Evolutionary conservation across 805 yeast species (phyloP).

Genomic region (Zygosaccharomyces pseudorouxii): DNA sequence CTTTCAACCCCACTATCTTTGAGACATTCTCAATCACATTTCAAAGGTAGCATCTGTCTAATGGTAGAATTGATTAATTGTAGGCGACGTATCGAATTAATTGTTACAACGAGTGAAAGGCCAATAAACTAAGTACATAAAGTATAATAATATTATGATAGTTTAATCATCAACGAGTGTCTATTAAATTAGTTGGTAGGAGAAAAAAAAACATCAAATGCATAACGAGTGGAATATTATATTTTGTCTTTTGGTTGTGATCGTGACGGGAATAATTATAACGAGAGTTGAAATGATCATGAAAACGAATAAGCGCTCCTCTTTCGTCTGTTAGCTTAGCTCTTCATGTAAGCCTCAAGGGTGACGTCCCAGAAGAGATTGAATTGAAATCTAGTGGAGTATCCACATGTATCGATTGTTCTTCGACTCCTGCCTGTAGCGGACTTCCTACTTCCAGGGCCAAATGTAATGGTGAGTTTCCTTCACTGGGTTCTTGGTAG

Average conservation of each 20-base stretch:
- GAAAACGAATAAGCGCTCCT: neutral
- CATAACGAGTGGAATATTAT: constrained; percentile 2
- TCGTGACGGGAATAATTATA: neutral
- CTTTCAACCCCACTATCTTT: constrained; percentile 26
- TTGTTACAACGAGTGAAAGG: constrained; percentile 2
- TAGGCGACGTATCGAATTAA: constrained; percentile 12
- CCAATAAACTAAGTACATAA: neutral
- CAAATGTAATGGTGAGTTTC: constrained; percentile 17
- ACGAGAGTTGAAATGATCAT: neutral
- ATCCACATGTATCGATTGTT: constrained; percentile 2
- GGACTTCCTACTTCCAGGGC: neutral
- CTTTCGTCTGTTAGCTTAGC: neutral
- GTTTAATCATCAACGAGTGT: constrained; percentile 2
- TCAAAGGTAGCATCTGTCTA: constrained; percentile 23
- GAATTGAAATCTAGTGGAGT: constrained; percentile 2
- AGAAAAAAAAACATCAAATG: constrained; percentile 3
- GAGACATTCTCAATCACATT: constrained; percentile 27
- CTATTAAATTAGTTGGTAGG: constrained; percentile 1
- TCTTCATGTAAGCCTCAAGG: neutral
- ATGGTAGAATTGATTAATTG: constrained; percentile 24
- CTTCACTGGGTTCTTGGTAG: constrained; percentile 27
- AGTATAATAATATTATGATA: neutral
- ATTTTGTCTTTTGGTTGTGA: neutral
- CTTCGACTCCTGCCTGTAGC: neutral
- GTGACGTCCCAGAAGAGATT: constrained; percentile 1